Conservation (phyloP, 2,329 filamentous ascomycete genomes). For the Lasiodiplodia theobromae region DNA sequence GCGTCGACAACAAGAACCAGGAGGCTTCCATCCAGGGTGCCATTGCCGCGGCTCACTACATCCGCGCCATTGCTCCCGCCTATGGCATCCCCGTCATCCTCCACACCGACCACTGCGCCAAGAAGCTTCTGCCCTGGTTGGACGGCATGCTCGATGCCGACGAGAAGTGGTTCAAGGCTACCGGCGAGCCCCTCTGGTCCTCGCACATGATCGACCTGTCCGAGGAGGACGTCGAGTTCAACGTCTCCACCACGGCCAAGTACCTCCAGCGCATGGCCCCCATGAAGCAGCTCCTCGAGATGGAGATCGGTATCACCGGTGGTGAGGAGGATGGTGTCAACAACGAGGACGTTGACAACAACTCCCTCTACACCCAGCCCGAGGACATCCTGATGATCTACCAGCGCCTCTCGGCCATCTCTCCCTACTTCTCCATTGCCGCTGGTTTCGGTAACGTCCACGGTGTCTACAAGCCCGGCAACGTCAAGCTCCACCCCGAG, state of each 20-base stretch:
- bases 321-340: slow-evolving; percentile 98
- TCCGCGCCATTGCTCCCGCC: slow-evolving; percentile 82
- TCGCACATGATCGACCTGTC: slow-evolving; percentile 99
- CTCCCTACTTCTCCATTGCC: slow-evolving; percentile 94
- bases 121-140: slow-evolving; percentile 95
- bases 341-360: slow-evolving; percentile 98
- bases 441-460: slow-evolving; percentile 99
- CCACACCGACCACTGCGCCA: slow-evolving; percentile 98
- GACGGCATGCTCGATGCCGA: slow-evolving; percentile 88
- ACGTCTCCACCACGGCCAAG: slow-evolving; percentile 88
- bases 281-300: slow-evolving; percentile 99
- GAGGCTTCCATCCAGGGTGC: slow-evolving; percentile 86
- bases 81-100: slow-evolving; percentile 87
- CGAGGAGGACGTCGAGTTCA: slow-evolving; percentile 86
- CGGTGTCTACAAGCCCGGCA: slow-evolving; percentile 98
- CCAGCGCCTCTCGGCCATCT: slow-evolving; percentile 83
- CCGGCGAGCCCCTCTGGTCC: slow-evolving; percentile 92
- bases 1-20: slow-evolving; percentile 64
- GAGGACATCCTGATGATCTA: slow-evolving; percentile 95
- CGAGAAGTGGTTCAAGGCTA: slow-evolving; percentile 92
- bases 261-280: slow-evolving; percentile 94
- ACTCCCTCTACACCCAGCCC: slow-evolving; percentile 95
- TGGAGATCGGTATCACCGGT: slow-evolving; percentile 96
- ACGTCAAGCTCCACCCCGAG: slow-evolving; percentile 96
- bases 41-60: slow-evolving; percentile 86